A percentile compares a stretch with the other conserved stretches of the same genome.
Evolutionary conservation across 2,329 filamentous ascomycete species (phyloP).

Genomic region (Aspergillus tanneri): DNA sequence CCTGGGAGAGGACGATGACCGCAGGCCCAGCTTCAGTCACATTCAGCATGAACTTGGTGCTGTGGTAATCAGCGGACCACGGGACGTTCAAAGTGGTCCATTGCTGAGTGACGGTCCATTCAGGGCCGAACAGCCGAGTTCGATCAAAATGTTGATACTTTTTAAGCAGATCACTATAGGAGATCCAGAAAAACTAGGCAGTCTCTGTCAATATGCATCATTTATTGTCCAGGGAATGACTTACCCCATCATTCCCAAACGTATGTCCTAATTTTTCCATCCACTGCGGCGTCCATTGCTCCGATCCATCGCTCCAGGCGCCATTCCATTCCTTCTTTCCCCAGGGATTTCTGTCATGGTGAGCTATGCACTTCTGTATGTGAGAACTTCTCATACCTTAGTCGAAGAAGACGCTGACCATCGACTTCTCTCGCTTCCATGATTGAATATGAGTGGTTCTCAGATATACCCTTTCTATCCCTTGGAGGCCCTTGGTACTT

Average conservation of each 20-base stretch:
- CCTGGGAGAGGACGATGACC: slow-evolving; percentile 59
- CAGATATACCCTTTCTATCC: slow-evolving; percentile 45
- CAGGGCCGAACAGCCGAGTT: slow-evolving; percentile 59
- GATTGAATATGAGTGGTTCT: slow-evolving; percentile 58
- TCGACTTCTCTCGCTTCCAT: slow-evolving; percentile 61
- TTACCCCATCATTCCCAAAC: slow-evolving; percentile 71
- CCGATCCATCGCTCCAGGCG: slow-evolving; percentile 77
- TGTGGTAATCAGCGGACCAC: slow-evolving; percentile 61
- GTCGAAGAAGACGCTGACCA: slow-evolving; percentile 62
- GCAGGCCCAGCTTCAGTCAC: slow-evolving; percentile 53
- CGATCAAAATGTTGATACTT: slow-evolving; percentile 62
- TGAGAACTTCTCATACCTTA: slow-evolving; percentile 47
- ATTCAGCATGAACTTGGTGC: slow-evolving; percentile 59
- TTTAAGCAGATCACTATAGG: slow-evolving; percentile 57
- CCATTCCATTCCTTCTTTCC: slow-evolving; percentile 78
- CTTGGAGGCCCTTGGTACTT: slow-evolving; percentile 35
- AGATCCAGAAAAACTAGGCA: slow-evolving; percentile 57
- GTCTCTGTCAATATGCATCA: slow-evolving; percentile 10
- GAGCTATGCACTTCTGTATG: slow-evolving; percentile 8
- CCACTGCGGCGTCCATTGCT: slow-evolving; percentile 81
- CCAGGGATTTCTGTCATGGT: slow-evolving; percentile 69
- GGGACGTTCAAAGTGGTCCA: slow-evolving; percentile 62
- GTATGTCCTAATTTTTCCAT: slow-evolving; percentile 69
- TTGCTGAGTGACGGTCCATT: slow-evolving; percentile 61
- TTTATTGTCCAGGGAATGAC: background rate